Base-by-base conservation (phyloP, 768 basidiomycete genomes). In the Rhodotorula paludigena region DNA sequence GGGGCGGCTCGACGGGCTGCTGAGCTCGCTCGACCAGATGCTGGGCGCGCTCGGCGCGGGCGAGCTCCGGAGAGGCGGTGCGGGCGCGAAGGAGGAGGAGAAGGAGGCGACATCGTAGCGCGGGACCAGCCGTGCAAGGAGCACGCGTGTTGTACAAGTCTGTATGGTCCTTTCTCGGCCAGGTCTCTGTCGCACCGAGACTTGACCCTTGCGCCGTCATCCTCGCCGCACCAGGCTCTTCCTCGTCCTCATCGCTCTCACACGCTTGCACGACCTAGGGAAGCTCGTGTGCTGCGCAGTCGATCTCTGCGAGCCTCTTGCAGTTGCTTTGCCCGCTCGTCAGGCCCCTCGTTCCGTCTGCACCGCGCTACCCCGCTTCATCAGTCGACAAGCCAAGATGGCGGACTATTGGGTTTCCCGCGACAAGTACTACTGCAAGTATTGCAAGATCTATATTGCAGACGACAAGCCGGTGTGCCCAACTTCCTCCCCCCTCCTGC, bases 391-490 rank as follows among this genome's bases (percentile, higher is more conserved):
- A 9, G 3, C 28, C 33, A 74, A 73, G 77, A 92, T 92, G 90
- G 87, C 86, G 73, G 90, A 92, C 78, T 92, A 88, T 78, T 93
- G 91, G 90, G 87, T 92, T 69, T 90, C 90, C 33, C 86, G 89
- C 78, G 92, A 92, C 86, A 92, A 92, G 78, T 97, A 97, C 82
- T 98, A 92, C 80, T 89, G 92, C 60, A 92, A 91, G 77, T 97
- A 97, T 82, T 98, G 96, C 81, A 89, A 92, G 57, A 92, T 91
- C 70, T 97, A 87, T 81, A 97, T 99, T 68, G 85, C 92, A 59
- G 96, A 99, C 80, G 94, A 99, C 82, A 90, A 79, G n/a, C 80
- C 81, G 1, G 80, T 81, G 30, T 64, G 79, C 73, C 35, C 12
- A 1, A 35, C 25, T 5, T 10, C 28, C 51, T 42, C 32, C 21